These are phyloP conservation scores for Hagleromyces aurorensis DNA, from an alignment of 805 yeast species.

Conservation along the genomic window DNA sequence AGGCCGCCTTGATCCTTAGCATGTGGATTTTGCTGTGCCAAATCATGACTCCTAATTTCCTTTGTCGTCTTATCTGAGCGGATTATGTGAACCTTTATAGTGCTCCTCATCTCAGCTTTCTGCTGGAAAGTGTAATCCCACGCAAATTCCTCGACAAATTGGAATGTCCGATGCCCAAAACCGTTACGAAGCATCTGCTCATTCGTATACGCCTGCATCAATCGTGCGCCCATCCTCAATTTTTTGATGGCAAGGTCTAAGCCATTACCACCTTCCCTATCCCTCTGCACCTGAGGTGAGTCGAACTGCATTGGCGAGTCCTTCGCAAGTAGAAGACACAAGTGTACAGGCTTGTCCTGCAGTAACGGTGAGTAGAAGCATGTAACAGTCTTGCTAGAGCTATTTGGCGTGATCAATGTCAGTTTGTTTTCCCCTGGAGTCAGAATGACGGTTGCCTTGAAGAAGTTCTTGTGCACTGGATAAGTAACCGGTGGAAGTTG, in stretches of 20 bases:
- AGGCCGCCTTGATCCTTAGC: conserved; percentile 72
- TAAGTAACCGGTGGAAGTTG: conserved; percentile 55
- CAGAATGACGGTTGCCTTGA: conserved; percentile 68
- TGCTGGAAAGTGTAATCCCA: conserved; percentile 45
- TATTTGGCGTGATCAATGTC: conserved; percentile 38
- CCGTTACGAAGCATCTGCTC: conserved; percentile 81
- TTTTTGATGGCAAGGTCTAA: conserved; percentile 65
- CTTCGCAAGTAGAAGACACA: conserved; percentile 65
- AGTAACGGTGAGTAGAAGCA: conserved; percentile 48
- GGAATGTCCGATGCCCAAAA: conserved; percentile 70
- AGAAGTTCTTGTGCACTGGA: conserved; percentile 61
- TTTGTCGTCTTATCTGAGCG: conserved; percentile 57
- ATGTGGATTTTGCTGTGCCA: conserved; percentile 77
- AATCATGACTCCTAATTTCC: conserved; percentile 67
- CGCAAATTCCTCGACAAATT: conserved; percentile 59
- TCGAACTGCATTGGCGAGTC: conserved; percentile 72
- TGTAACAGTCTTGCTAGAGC: conserved; percentile 29
- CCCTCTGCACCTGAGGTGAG: conserved; percentile 44
- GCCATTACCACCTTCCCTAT: conserved; percentile 49
- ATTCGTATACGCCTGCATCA: conserved; percentile 86
- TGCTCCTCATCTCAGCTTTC: conserved; percentile 36
- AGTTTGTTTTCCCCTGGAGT: conserved; percentile 61
- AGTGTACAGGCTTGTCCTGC: conserved; percentile 69
- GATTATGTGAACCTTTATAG: conserved; percentile 73
- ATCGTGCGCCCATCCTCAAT: conserved; percentile 70